Conservation (phyloP, 2,329 filamentous ascomycete genomes). For the Cordyceps farinosa region DNA sequence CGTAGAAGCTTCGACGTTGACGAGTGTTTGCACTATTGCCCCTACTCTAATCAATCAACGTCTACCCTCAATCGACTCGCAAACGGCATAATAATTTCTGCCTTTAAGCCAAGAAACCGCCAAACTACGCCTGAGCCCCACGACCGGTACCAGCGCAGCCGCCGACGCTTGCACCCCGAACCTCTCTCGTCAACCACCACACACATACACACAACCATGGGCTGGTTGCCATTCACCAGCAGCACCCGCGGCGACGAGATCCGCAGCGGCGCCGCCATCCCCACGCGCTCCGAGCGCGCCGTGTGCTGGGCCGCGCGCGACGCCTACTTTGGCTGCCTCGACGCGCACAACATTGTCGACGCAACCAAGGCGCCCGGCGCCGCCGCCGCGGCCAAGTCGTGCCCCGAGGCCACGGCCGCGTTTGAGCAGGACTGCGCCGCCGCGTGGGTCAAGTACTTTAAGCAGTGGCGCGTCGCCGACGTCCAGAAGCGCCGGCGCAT, state of each 20-base stretch:
- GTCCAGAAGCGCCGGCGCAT: slow-evolving; percentile 78
- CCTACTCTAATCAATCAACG: not conserved
- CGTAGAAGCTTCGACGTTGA: not conserved
- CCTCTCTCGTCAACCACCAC: not conserved
- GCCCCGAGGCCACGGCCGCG: slow-evolving; percentile 40
- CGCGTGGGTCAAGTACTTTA: slow-evolving; percentile 98
- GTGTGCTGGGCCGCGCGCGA: slow-evolving; percentile 90
- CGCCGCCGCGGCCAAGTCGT: slow-evolving; percentile 35
- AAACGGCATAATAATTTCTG: too few species aligned
- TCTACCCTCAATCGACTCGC: not conserved
- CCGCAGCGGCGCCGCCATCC: slow-evolving; percentile 63
- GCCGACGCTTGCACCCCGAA: not conserved
- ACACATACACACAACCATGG: slow-evolving; percentile 37
- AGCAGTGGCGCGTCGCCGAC: slow-evolving; percentile 92
- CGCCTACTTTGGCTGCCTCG: slow-evolving; percentile 81
- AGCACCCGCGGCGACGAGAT: slow-evolving; percentile 50
- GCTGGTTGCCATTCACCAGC: slow-evolving; percentile 44
- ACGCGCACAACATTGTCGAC: slow-evolving; percentile 78
- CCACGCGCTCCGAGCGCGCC: slow-evolving; percentile 76
- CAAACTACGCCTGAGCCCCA: too few species aligned
- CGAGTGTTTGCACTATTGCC: not conserved
- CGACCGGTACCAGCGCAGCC: not conserved
- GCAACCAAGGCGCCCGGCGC: slow-evolving; percentile 42
- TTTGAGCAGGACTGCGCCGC: slow-evolving; percentile 85
- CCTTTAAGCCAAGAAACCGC: too few species aligned